phyloP scores from a whole-genome alignment of 2,329 filamentous ascomycete species.

The Pseudogymnoascus sp. region DNA sequence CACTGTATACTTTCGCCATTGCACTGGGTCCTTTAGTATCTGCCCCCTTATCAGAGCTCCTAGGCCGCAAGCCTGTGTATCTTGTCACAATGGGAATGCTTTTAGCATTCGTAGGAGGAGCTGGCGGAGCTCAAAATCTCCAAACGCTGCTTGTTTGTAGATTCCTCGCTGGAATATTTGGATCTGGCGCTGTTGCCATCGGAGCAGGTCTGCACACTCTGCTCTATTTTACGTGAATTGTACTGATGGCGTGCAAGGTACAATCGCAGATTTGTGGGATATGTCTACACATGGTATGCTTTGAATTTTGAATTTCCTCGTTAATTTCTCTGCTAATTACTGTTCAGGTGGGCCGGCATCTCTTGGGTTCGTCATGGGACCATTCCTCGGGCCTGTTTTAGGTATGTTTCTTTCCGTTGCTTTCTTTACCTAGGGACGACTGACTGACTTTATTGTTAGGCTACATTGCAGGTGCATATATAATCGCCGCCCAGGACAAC shows the following conservation, averaged over 20 bases:
- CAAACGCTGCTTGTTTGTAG: constrained; percentile 55
- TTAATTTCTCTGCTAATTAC: constrained; percentile 21
- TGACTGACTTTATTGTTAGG: constrained; percentile 10
- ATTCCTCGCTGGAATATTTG: constrained; percentile 58
- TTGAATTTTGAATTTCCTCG: background rate
- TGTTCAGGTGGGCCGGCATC: constrained; percentile 16
- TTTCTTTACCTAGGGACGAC: background rate
- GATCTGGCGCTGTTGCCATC: constrained; percentile 33
- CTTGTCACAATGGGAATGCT: constrained; percentile 49
- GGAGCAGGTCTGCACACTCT: constrained; percentile 18
- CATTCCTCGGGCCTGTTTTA: constrained; percentile 21
- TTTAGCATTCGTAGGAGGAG: constrained; percentile 54
- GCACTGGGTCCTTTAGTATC: constrained; percentile 57
- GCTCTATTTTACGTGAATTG: background rate
- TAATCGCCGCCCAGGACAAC: constrained; percentile 26
- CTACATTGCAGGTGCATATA: constrained; percentile 23
- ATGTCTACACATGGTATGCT: constrained; percentile 28
- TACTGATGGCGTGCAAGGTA: constrained; percentile 17
- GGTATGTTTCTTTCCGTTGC: background rate
- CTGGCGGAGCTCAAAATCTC: constrained; percentile 50
- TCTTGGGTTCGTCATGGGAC: constrained; percentile 20
- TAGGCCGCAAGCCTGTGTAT: constrained; percentile 55
- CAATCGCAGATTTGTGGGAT: constrained; percentile 43
- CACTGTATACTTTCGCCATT: constrained; percentile 54
- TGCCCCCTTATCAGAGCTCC: constrained; percentile 59